Percentiles rank a stretch among this genome's conserved stretches.
Evolutionary conservation across 345 rosid genomes (phyloP).

Genomic region (Syzygium aromaticum): DNA sequence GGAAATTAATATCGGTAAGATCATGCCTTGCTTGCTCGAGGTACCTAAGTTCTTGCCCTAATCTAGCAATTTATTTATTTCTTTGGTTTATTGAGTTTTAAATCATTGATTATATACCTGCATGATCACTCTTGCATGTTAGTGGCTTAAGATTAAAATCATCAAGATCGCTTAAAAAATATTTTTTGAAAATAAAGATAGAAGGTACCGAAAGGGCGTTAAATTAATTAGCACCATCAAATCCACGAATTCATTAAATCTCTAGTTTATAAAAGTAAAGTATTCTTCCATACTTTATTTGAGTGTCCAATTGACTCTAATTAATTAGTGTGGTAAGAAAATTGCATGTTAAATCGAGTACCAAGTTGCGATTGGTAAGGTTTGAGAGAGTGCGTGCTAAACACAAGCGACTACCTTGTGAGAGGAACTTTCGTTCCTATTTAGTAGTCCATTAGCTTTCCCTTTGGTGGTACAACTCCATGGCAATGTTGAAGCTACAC

Average conservation of each 20-base stretch:
- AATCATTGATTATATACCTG: too few relatives aligned
- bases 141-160: background rate
- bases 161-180: background rate
- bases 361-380: background rate
- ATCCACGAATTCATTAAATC: background rate
- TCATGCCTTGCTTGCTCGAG: background rate
- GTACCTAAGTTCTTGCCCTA: background rate
- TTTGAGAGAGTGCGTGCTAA: background rate
- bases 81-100: background rate
- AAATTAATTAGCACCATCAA: too few relatives aligned
- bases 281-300: background rate
- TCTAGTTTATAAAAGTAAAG: too few relatives aligned
- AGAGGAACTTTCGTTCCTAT: background rate
- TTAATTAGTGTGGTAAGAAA: background rate
- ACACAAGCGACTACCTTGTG: background rate
- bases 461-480: background rate
- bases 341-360: background rate
- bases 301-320: background rate
- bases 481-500: too few relatives aligned
- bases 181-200: background rate
- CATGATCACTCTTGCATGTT: too few relatives aligned
- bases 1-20: background rate
- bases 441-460: background rate
- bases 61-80: background rate
- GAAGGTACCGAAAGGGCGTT: background rate